Conservation (phyloP, 495 filamentous ascomycete species). For the Podospora comata region DNA sequence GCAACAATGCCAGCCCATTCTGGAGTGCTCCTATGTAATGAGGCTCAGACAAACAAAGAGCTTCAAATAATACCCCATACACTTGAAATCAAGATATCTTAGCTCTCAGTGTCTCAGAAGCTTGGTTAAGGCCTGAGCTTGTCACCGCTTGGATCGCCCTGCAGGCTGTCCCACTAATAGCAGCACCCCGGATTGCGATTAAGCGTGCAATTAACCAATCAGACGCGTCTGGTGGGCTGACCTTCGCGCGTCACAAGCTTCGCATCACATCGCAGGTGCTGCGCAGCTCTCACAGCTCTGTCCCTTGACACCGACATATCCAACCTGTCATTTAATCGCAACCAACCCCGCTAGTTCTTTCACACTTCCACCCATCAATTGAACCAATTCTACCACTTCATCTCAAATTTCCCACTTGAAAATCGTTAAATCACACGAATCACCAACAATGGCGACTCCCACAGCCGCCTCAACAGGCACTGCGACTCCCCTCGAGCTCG, state of each 20-base stretch:
- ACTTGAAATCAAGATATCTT: not conserved
- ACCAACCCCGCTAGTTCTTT: not conserved
- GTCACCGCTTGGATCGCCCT: not conserved
- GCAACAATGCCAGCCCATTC: not conserved
- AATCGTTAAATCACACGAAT: not conserved
- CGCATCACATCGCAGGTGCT: not conserved
- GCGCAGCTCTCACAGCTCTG: not conserved
- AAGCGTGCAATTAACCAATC: constrained; percentile 26
- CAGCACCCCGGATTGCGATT: not conserved
- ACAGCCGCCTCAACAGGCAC: constrained; percentile 28
- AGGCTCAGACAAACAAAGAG: not conserved
- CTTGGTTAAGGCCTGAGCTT: not conserved
- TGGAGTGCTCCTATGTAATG: not conserved
- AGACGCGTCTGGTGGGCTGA: constrained; percentile 28
- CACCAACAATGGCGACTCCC: constrained; percentile 27
- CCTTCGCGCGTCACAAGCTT: constrained; percentile 31
- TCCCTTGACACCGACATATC: not conserved
- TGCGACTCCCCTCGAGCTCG: constrained; percentile 35
- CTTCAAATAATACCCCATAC: not conserved
- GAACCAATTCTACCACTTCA: not conserved
- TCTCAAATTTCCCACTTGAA: not conserved
- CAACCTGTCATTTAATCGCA: not conserved
- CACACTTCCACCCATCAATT: not conserved
- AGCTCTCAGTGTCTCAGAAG: not conserved
- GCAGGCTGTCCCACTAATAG: constrained; percentile 2